phyloP scores from a whole-genome alignment of 495 filamentous ascomycete genomes.

The Talaromyces trachyspermus region DNA sequence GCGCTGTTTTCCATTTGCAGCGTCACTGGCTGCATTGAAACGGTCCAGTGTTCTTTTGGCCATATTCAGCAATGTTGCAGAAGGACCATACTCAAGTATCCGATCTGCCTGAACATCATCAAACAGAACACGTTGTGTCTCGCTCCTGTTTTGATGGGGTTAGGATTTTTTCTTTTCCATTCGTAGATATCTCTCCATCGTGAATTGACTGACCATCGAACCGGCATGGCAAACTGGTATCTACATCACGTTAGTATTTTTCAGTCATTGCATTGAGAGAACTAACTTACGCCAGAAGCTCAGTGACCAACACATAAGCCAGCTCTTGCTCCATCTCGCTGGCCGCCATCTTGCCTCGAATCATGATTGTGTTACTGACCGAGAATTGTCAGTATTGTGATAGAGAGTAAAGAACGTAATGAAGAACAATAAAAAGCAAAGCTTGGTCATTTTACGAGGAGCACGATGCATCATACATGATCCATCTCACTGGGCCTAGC shows the following conservation, averaged over 20 bases:
- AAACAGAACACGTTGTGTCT: slow-evolving; percentile 10
- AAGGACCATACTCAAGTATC: slow-evolving; percentile 10
- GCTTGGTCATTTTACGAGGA: too few relatives aligned
- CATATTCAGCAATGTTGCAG: slow-evolving; percentile 4
- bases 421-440: too few relatives aligned
- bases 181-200: background rate
- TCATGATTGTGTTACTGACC: too few relatives aligned
- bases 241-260: background rate
- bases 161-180: background rate
- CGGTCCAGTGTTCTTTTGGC: slow-evolving; percentile 1
- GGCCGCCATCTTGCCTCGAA: too few relatives aligned
- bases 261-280: background rate
- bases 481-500: too few relatives aligned
- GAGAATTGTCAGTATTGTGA: too few relatives aligned
- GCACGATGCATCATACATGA: too few relatives aligned
- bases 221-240: slow-evolving; percentile 11
- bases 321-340: slow-evolving; percentile 98
- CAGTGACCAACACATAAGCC: slow-evolving; percentile 90
- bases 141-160: slow-evolving; percentile 9
- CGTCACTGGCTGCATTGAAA: background rate
- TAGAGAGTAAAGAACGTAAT: too few relatives aligned
- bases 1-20: background rate
- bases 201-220: slow-evolving; percentile 6
- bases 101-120: slow-evolving; percentile 2
- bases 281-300: slow-evolving; percentile 67